Evolutionary conservation across 805 yeast genomes (phyloP).

Genomic region (Starmera caribaea): DNA sequence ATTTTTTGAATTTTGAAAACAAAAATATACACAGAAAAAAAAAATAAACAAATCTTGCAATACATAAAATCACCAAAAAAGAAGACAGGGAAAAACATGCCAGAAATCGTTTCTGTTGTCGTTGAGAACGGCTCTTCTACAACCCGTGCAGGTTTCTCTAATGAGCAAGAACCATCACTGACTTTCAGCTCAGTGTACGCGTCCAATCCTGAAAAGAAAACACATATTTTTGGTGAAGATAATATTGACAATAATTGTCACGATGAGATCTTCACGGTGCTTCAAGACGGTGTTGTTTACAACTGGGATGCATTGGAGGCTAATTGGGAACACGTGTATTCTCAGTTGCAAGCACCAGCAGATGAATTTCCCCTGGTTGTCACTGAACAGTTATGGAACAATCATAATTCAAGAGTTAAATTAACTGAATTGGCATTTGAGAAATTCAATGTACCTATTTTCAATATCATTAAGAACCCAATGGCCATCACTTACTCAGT

Average conservation of each 20-base stretch:
- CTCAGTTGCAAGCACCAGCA: constrained; percentile 38
- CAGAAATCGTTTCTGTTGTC: constrained; percentile 47
- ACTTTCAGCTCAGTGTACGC: constrained; percentile 50
- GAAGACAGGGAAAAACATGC: not conserved
- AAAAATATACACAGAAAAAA: not conserved
- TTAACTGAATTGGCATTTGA: constrained; percentile 71
- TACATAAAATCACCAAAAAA: no score
- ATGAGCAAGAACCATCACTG: constrained; percentile 51
- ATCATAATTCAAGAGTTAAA: constrained; percentile 42
- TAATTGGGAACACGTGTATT: constrained; percentile 61
- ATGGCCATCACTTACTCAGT: constrained; percentile 69
- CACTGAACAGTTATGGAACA: constrained; percentile 63
- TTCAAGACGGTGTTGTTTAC: constrained; percentile 56
- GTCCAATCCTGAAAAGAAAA: constrained; percentile 15
- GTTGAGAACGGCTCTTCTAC: constrained; percentile 58
- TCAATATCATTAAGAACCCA: constrained; percentile 69
- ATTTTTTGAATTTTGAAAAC: no score
- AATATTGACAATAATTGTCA: constrained; percentile 24
- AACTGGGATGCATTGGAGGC: constrained; percentile 63
- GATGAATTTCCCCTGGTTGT: constrained; percentile 57
- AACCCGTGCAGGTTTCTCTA: constrained; percentile 65
- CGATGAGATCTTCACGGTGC: constrained; percentile 37
- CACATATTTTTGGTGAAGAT: constrained; percentile 35
- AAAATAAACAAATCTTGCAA: not conserved
- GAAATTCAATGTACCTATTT: constrained; percentile 61